Evolutionary conservation across 768 basidiomycete genomes (phyloP).

Genomic region (Agrocybe praecox): DNA sequence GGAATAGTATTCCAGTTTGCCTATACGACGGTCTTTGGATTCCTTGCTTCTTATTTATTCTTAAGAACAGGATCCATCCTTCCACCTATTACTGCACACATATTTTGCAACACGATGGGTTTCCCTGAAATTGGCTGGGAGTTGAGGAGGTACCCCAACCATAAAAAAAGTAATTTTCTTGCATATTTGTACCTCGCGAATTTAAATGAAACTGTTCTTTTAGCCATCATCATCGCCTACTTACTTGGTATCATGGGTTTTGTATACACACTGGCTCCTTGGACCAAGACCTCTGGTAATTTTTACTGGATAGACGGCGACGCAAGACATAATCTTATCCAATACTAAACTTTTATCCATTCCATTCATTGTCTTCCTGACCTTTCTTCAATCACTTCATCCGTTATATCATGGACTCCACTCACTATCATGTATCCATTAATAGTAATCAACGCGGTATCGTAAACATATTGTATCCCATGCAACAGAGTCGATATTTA

Average conservation of each 20-base stretch:
- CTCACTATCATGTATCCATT: too few relatives aligned
- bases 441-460: too few relatives aligned
- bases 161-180: conserved; percentile 47
- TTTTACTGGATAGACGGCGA: conserved; percentile 23
- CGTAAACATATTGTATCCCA: too few relatives aligned
- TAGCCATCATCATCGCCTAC: conserved; percentile 62
- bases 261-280: conserved; percentile 40
- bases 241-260: conserved; percentile 63
- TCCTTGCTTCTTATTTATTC: conserved; percentile 84
- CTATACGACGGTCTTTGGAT: conserved; percentile 94
- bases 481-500: too few relatives aligned
- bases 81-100: conserved; percentile 78
- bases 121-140: conserved; percentile 71
- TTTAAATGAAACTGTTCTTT: background rate
- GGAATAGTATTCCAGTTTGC: conserved; percentile 79
- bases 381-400: background rate
- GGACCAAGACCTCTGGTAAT: conserved; percentile 24
- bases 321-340: background rate
- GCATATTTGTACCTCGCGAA: conserved; percentile 1
- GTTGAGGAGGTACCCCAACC: conserved; percentile 49
- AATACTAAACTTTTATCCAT: background rate
- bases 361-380: background rate
- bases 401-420: too few relatives aligned
- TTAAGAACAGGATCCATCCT: conserved; percentile 82
- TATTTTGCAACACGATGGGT: conserved; percentile 96